A percentile compares a stretch with the other conserved stretches of the same genome.
phyloP scores from a whole-genome alignment of 2,329 filamentous ascomycete species.

The Epichloe brachyelytri region DNA sequence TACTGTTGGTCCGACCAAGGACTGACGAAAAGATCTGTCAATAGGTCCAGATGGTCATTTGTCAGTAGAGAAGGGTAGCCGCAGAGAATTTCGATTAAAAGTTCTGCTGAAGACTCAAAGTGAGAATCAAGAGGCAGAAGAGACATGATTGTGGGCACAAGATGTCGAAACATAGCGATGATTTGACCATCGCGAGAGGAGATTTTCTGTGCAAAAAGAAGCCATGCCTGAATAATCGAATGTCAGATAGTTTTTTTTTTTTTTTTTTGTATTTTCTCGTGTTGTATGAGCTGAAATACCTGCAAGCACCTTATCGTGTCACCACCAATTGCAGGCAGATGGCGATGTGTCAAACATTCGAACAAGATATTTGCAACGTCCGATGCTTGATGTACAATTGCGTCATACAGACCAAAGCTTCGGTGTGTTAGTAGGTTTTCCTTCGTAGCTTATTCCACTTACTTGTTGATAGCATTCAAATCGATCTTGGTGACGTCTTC shows the following conservation, averaged over 20 bases:
- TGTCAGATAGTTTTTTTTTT: neutral
- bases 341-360: constrained; percentile 17
- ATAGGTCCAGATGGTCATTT: constrained; percentile 39
- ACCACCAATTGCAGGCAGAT: constrained; percentile 26
- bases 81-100: constrained; percentile 51
- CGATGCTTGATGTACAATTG: constrained; percentile 25
- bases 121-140: constrained; percentile 46
- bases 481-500: constrained; percentile 45
- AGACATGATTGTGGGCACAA: constrained; percentile 47
- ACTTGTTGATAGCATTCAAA: constrained; percentile 44
- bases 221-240: constrained; percentile 46
- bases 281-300: constrained; percentile 22
- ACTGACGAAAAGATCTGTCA: constrained; percentile 48
- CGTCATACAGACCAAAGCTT: constrained; percentile 26
- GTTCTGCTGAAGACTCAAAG: constrained; percentile 47
- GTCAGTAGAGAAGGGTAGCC: constrained; percentile 53
- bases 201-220: constrained; percentile 56
- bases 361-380: constrained; percentile 29
- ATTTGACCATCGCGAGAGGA: constrained; percentile 44
- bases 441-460: constrained; percentile 10
- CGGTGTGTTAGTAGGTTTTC: constrained; percentile 5
- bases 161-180: constrained; percentile 42
- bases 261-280: neutral
- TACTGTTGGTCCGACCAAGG: constrained; percentile 46
- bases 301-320: constrained; percentile 50